Evolutionary conservation across 352 stramenopile species (phyloP).

Genomic region (Phytophthora quininea): DNA sequence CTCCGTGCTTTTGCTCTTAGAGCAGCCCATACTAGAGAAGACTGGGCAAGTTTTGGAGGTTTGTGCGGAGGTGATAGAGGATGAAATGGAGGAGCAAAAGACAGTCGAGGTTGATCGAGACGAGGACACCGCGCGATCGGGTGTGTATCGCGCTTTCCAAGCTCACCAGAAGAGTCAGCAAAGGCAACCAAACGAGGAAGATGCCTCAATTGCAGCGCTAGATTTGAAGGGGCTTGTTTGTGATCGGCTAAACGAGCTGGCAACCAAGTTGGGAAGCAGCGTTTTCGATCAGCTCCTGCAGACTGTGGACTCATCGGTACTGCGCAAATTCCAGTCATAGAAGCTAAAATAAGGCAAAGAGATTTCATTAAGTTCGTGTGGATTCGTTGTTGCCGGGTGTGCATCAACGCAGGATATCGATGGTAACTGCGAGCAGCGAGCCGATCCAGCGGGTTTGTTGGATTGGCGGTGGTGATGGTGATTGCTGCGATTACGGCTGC

Average conservation of each 20-base stretch:
- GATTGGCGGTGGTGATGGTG: not conserved
- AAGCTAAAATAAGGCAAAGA: not conserved
- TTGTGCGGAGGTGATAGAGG: constrained; percentile 69
- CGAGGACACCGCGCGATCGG: constrained; percentile 16
- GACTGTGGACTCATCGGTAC: constrained; percentile 61
- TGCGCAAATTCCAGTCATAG: constrained; percentile 62
- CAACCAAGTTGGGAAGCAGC: constrained; percentile 41
- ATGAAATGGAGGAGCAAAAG: constrained; percentile 51
- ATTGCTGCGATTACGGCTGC: not conserved
- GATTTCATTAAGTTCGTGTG: not conserved
- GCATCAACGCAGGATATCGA: not conserved
- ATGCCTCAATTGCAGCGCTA: constrained; percentile 39
- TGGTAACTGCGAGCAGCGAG: not conserved
- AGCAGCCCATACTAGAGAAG: constrained; percentile 53
- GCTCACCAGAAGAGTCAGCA: constrained; percentile 41
- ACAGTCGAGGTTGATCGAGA: constrained; percentile 11
- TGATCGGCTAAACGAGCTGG: constrained; percentile 46
- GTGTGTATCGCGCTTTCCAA: constrained; percentile 63
- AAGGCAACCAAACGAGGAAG: constrained; percentile 30
- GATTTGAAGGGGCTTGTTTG: constrained; percentile 57
- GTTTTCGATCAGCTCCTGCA: constrained; percentile 62
- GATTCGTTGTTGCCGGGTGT: not conserved
- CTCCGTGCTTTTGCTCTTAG: constrained; percentile 43
- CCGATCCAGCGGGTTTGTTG: not conserved
- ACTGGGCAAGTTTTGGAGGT: constrained; percentile 75